A percentile compares a stretch with the other conserved stretches of the same genome.
Evolutionary conservation across 2,329 filamentous ascomycete species (phyloP).

Genomic region (Penicillium sp.): DNA sequence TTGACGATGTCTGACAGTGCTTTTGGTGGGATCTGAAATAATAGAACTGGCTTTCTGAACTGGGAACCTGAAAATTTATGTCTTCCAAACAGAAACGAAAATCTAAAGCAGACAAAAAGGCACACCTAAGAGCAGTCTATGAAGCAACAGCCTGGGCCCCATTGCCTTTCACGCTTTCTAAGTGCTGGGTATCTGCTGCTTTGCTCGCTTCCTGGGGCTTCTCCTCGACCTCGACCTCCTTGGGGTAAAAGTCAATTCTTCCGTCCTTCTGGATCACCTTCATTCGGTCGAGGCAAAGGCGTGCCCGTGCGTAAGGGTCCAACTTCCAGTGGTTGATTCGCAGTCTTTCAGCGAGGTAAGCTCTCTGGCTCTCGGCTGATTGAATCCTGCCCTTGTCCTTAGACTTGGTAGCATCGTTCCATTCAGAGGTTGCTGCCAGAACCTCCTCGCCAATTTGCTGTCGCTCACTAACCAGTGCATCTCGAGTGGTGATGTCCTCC

Average conservation of each 20-base stretch:
- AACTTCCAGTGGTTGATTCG: conserved; percentile 78
- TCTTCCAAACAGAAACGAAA: no score
- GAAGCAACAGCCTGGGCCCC: not conserved
- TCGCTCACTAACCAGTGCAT: conserved; percentile 60
- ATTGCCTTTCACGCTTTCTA: conserved; percentile 10
- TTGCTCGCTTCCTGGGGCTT: conserved; percentile 3
- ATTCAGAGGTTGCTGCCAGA: conserved; percentile 66
- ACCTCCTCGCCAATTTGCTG: conserved; percentile 64
- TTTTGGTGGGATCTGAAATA: no score
- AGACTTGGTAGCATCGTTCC: conserved; percentile 57
- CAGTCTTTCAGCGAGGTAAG: conserved; percentile 59
- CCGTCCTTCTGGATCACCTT: conserved; percentile 66
- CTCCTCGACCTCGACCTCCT: conserved; percentile 6
- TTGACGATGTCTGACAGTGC: no score
- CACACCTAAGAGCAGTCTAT: not conserved
- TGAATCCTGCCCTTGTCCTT: conserved; percentile 42
- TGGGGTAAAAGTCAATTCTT: conserved; percentile 63
- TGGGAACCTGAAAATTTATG: no score
- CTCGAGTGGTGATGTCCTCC: conserved; percentile 59
- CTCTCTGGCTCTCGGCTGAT: conserved; percentile 53
- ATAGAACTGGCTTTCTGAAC: no score
- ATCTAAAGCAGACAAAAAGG: no score
- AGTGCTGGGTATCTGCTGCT: conserved; percentile 5
- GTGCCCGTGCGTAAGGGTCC: conserved; percentile 78
- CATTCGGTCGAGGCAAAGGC: conserved; percentile 72